Evolutionary conservation across 108 stramenopile species (phyloP), one percentile per base, ranked within the genome.

Genomic region (Nitzschia sp.): DNA sequence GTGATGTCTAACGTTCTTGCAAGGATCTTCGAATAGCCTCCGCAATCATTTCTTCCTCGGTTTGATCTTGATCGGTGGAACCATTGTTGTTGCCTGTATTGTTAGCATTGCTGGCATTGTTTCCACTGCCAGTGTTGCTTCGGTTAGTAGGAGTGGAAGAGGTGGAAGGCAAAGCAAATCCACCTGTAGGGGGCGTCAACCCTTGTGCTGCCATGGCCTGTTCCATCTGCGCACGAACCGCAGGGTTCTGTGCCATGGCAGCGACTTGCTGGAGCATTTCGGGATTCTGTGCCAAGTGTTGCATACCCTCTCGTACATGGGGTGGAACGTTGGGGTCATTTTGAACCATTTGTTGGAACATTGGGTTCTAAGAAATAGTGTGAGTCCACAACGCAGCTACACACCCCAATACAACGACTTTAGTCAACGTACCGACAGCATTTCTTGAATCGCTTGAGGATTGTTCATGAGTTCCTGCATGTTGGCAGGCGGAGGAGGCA

Each of bases 1-100:
- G 19, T 1, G 53, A 39, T 53, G 24, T 38, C 34, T 63, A 68
- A 21, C 58, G 46, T 41, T 94, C 93, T 57, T 84, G 61, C 62
- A 94, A 63, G 21, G 93, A 94, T 51, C 93, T 81, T 34, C 85
- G 83, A 73, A 94, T 94, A 17, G 93, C 93, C 73, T 94, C 90
- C 25, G 84, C 90, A 72, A 94, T 85, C 93, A 94, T 91, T 79
- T 94, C 93, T 53, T 94, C 93, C 67, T 94, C 93, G 1, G 93
- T 94, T 84, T 85, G 78, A 46, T 83, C 75, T 46, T 77, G 41
- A 59, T 86, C 85, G 51, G 63, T 75, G 7, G 14, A 48, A 2
- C 26, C 24, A 55, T 42, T 38, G 60, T 42, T 58, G 51, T 52
- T 42, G 44, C 41, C 37, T 61, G 25, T 53, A 15, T 41, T 65